phyloP scores from a whole-genome alignment of 164 flowering plant species.

The Vitis riparia region DNA sequence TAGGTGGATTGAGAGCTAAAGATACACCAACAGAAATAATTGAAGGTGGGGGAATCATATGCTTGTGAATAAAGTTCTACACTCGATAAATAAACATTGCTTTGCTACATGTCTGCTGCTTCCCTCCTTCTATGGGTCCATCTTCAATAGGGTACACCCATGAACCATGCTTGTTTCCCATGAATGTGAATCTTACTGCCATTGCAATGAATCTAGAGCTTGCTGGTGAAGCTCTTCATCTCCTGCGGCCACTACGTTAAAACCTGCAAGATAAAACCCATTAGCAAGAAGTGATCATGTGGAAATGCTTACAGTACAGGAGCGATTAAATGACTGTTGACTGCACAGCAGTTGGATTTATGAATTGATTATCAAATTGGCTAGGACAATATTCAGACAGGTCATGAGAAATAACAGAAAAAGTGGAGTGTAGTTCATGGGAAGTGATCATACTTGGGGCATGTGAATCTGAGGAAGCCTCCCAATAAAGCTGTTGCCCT shows the following conservation, averaged over 20 bases:
- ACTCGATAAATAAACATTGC: too few species aligned
- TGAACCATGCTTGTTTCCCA: too few species aligned
- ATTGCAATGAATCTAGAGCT: conserved; percentile 58
- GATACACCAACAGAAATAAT: too few species aligned
- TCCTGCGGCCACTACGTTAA: conserved; percentile 86
- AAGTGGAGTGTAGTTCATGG: background rate
- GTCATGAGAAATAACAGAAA: background rate
- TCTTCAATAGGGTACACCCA: too few species aligned
- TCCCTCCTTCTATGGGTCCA: too few species aligned
- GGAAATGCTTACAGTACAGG: background rate
- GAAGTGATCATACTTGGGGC: conserved; percentile 55
- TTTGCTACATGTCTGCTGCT: too few species aligned
- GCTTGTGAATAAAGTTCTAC: too few species aligned
- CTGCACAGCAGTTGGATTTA: background rate
- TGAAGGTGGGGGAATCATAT: too few species aligned
- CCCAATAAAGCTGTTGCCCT: conserved; percentile 74
- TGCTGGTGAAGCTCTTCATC: conserved; percentile 63
- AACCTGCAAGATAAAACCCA: conserved; percentile 43
- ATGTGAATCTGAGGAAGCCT: conserved; percentile 66
- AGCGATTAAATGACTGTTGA: background rate
- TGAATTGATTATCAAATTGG: too few species aligned
- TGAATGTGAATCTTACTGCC: conserved; percentile 34
- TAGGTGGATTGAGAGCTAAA: too few species aligned
- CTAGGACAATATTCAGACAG: background rate
- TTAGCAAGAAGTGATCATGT: too few species aligned